Conservation (phyloP, 768 basidiomycete species). For the Pleurotus citrinopileatus region DNA sequence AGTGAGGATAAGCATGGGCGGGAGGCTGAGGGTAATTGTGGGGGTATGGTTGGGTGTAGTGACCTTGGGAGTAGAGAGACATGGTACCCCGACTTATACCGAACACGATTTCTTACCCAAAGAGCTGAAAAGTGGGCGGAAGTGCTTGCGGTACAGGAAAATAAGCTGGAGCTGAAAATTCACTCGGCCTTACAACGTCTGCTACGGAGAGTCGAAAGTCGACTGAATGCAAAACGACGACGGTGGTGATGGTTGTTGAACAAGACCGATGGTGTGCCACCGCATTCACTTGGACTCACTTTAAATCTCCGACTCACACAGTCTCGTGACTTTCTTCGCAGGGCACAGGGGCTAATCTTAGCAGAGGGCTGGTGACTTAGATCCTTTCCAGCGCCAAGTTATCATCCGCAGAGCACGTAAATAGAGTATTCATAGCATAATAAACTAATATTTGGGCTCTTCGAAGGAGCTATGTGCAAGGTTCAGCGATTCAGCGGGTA, state of each 20-base stretch:
- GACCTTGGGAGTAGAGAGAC: slow-evolving; percentile 64
- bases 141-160: slow-evolving; percentile 4
- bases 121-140: slow-evolving; percentile 1
- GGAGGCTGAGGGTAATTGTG: slow-evolving; percentile 45
- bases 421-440: no score
- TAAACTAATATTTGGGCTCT: no score
- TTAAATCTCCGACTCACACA: slow-evolving; percentile 1
- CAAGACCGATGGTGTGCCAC: slow-evolving; percentile 17
- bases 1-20: slow-evolving; percentile 39
- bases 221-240: slow-evolving; percentile 31
- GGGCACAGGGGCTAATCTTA: no score
- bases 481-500: no score
- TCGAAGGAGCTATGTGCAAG: no score
- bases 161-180: slow-evolving; percentile 22
- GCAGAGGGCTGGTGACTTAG: no score
- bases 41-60: slow-evolving; percentile 56
- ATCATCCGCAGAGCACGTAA: no score
- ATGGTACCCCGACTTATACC: slow-evolving; percentile 41
- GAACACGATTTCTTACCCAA: slow-evolving; percentile 20
- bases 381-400: no score
- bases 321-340: not conserved
- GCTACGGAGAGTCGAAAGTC: slow-evolving; percentile 33
- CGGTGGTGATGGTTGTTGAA: slow-evolving; percentile 35
- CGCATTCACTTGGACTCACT: not conserved
- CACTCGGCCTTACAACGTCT: slow-evolving; percentile 50